These are phyloP conservation scores for Debaryomyces psychrophilus DNA, from an alignment of 1,139 yeast species.

Conservation along the genomic window DNA sequence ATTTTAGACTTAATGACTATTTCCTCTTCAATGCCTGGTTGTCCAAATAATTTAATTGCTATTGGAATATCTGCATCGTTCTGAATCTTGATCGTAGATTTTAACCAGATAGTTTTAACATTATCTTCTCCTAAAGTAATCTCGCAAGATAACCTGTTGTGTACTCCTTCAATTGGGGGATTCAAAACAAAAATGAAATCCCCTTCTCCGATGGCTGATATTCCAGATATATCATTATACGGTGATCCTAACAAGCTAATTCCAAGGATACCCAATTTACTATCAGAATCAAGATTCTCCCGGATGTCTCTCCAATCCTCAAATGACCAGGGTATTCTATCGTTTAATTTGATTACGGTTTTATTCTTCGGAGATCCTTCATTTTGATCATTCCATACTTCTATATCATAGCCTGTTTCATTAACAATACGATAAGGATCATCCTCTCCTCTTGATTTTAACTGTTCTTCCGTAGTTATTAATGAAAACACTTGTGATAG, in stretches of 20 bases:
- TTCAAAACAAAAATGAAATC: conserved; percentile 70
- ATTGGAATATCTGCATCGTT: conserved; percentile 74
- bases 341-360: conserved; percentile 51
- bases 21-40: conserved; percentile 22
- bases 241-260: conserved; percentile 58
- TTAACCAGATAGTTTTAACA: conserved; percentile 72
- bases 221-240: conserved; percentile 53
- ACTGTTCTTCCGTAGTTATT: conserved; percentile 54
- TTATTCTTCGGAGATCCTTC: conserved; percentile 18
- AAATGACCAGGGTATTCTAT: conserved; percentile 80
- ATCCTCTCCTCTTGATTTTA: conserved; percentile 74
- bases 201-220: conserved; percentile 82
- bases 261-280: conserved; percentile 61
- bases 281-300: conserved; percentile 73
- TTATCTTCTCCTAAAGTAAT: conserved; percentile 71
- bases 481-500: conserved; percentile 68
- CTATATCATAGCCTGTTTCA: conserved; percentile 80
- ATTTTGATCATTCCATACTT: conserved; percentile 70
- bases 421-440: conserved; percentile 82
- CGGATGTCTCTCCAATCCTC: conserved; percentile 91
- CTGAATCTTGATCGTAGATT: conserved; percentile 72
- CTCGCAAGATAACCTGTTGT: conserved; percentile 75
- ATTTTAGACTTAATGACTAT: conserved; percentile 54
- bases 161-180: conserved; percentile 67
- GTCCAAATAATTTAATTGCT: conserved; percentile 36